Evolutionary conservation across 1,139 yeast species (phyloP), one percentile per base, ranked within the genome.

Genomic region (Arxiozyma bovina): DNA sequence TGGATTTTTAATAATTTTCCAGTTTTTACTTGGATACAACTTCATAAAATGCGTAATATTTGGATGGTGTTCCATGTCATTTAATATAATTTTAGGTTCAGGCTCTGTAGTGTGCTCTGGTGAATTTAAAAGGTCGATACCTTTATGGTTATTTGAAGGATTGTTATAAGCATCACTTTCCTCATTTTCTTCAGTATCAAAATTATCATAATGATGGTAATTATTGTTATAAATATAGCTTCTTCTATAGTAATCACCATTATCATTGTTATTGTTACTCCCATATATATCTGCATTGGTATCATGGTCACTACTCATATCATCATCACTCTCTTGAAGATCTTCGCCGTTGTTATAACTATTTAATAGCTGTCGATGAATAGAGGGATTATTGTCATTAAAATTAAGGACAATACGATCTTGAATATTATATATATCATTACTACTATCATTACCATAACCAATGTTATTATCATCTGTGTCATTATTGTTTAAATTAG

Each of bases 1-100:
- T 7, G 53, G 50, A 48, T 59, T 57, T 21, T 54, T 53, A 1
- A 59, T 42, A 22, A 65, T 55, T 42, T 55, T 52, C 68, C 69
- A 64, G 18, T 56, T 40, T 1, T 58, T 59, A 23, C 51, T 48
- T 7, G 40, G 38, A 8, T 60, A 60, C 22, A 63, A 49, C 17
- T 43, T 43, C 30, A 22, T 43, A 9, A 15, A 21, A 21, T 20
- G 11, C 22, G 8, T 20, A 21, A 43, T 43, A 5, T 1, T 48
- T 50, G 15, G 55, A 41, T 21, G 41, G 15, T 25, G 30, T 46
- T 15, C n/a, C 6, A 15, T 34, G n/a, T 34, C n/a, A 34, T 15
- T 12, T 6, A 34, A 34, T 15, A 12, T 12, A 34, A 2, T 3
- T 34, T 12, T 34, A 34, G 40, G 8, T 34, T 34, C n/a, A 15